These are phyloP conservation scores for Angomonas deanei DNA, from an alignment of 208 protist genomes.

Conservation along the genomic window DNA sequence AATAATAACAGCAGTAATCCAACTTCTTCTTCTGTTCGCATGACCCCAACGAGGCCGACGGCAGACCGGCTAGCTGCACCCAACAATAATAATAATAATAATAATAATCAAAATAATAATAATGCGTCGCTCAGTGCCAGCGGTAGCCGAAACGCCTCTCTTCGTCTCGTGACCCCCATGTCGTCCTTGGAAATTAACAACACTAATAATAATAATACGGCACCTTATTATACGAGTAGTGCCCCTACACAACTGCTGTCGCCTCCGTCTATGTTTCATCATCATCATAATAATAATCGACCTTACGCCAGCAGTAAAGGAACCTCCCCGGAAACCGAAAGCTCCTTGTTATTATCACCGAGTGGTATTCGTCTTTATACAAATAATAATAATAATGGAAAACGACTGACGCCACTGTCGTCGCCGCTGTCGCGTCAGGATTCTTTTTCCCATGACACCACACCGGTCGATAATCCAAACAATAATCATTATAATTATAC, in stretches of 20 bases:
- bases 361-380: too few relatives aligned
- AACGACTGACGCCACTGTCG: neutral
- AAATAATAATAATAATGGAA: neutral
- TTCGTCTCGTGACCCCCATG: neutral
- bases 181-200: neutral
- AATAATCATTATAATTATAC: neutral
- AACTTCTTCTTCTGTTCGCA: too few relatives aligned
- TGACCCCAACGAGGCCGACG: too few relatives aligned
- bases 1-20: too few relatives aligned
- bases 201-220: conserved; percentile 1
- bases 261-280: neutral
- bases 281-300: neutral
- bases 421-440: neutral
- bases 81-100: neutral
- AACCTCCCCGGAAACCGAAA: too few relatives aligned
- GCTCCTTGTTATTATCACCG: too few relatives aligned
- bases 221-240: neutral
- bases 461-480: neutral
- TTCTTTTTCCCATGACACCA: neutral
- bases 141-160: neutral
- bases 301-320: too few relatives aligned
- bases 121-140: neutral
- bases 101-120: neutral
- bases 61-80: too few relatives aligned
- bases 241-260: neutral